Conservation (phyloP, 371 early-diverging fungal genomes). For the Blakeslea trispora region DNA sequence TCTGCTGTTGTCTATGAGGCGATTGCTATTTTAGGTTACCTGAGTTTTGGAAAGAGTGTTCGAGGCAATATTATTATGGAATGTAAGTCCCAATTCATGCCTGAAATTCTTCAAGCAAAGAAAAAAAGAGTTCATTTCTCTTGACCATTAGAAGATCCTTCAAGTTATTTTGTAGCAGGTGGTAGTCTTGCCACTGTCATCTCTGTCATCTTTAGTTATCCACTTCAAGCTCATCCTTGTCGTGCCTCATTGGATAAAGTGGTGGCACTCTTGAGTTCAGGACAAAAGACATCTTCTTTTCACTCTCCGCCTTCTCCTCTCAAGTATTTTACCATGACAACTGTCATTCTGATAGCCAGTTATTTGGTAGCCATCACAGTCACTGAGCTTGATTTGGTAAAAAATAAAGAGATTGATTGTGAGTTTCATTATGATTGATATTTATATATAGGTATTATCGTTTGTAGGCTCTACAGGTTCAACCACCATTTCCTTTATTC, state of each 20-base stretch:
- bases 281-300: slow-evolving; percentile 34
- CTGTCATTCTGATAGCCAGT: slow-evolving; percentile 65
- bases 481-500: slow-evolving; percentile 96
- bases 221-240: slow-evolving; percentile 97
- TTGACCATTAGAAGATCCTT: slow-evolving; percentile 61
- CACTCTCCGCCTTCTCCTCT: slow-evolving; percentile 42
- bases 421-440: background rate
- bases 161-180: slow-evolving; percentile 73
- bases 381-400: slow-evolving; percentile 73
- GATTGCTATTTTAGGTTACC: slow-evolving; percentile 92
- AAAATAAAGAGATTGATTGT: background rate
- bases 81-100: slow-evolving; percentile 53
- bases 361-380: slow-evolving; percentile 80
- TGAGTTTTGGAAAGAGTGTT: slow-evolving; percentile 91
- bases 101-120: background rate
- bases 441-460: slow-evolving; percentile 68
- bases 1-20: slow-evolving; percentile 85
- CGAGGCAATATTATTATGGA: slow-evolving; percentile 88
- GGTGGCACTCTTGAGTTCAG: slow-evolving; percentile 17
- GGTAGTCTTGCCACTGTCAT: slow-evolving; percentile 91
- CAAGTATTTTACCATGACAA: slow-evolving; percentile 72
- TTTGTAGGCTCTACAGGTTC: slow-evolving; percentile 99
- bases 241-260: slow-evolving; percentile 92
- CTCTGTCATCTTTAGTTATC: slow-evolving; percentile 94
- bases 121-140: too few species aligned